Base-by-base conservation (phyloP, 768 basidiomycete species). In the Steccherinum ochraceum region DNA sequence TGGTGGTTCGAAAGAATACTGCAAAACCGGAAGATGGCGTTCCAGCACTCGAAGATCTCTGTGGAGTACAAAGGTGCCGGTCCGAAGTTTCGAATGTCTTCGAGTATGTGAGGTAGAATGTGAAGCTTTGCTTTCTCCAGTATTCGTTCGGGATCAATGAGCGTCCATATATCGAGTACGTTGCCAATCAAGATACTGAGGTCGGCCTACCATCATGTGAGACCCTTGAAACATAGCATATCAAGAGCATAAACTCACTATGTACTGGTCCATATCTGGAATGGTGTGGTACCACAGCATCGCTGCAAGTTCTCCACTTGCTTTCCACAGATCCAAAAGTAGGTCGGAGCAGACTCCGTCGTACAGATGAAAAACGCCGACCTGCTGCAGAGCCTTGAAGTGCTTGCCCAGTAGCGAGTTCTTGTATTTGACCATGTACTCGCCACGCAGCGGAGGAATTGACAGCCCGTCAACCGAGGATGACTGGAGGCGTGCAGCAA, bases 361-460 rank as follows among this genome's bases (percentile, higher is more conserved):
- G 49, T 63, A 49, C 1, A 64, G 25, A 48, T 73, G 70, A 54
- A 75, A 76, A 1, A 59, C 51, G 19, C 60, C 61, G 5, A 65
- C 62, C 54, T 76, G 73, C 1, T 58, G 57, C 0, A 77, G 18
- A 0, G 64, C 67, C 52, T 75, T 74, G 45, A 75, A 65, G 24
- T 76, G 74, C 3, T 60, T 60, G 5, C 73, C 73, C 40, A 76
- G 70, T 2, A 78, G 58, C 0, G 67, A 68, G 49, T 72, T 73
- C 0, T 61, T 56, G 52, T 75, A 75, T 43, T 76, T 71, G 57
- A 71, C 67, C 23, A 77, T 72, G 52, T 74, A 76, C 1, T 55
- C 55, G 0, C 71, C 71, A 20, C 66, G 65, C 19, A 78, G 67
- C 50, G 60, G 5, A 51, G 56, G 51, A 57, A 67, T 57, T 11